A percentile compares a stretch with the other conserved stretches of the same genome.
Evolutionary conservation across 805 yeast genomes (phyloP).

Genomic region (Monosporozyma solicola): DNA sequence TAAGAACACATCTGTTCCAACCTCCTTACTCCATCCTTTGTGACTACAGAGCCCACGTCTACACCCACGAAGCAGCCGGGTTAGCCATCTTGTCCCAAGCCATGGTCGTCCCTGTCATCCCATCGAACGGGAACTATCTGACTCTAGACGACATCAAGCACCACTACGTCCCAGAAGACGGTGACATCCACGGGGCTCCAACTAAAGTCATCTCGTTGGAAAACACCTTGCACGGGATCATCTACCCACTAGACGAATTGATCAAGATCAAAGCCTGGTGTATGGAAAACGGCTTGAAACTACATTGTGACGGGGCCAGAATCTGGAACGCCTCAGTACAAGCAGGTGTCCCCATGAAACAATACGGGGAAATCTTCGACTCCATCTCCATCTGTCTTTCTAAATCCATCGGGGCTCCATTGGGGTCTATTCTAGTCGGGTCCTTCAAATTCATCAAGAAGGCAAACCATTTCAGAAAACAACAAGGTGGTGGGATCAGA

Average conservation of each 20-base stretch:
- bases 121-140: constrained; percentile 64
- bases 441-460: constrained; percentile 45
- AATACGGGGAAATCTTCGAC: constrained; percentile 72
- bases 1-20: constrained; percentile 63
- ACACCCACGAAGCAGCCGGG: constrained; percentile 83
- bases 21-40: constrained; percentile 75
- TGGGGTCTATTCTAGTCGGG: constrained; percentile 83
- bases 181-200: constrained; percentile 83
- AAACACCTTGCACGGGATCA: constrained; percentile 77
- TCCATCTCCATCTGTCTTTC: constrained; percentile 86
- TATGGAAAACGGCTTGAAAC: constrained; percentile 42
- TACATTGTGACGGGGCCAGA: constrained; percentile 95
- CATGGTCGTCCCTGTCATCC: constrained; percentile 77
- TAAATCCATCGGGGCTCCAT: constrained; percentile 87
- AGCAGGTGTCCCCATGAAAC: constrained; percentile 49
- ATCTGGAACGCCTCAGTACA: constrained; percentile 83
- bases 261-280: constrained; percentile 64
- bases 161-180: constrained; percentile 59
- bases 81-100: constrained; percentile 84
- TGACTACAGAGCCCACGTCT: constrained; percentile 81
- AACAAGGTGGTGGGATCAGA: constrained; percentile 88
- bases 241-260: constrained; percentile 74
- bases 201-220: constrained; percentile 78
- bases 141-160: constrained; percentile 71
- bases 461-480: constrained; percentile 82